phyloP scores from a whole-genome alignment of 768 basidiomycete species.

The Lentinula raphanica region DNA sequence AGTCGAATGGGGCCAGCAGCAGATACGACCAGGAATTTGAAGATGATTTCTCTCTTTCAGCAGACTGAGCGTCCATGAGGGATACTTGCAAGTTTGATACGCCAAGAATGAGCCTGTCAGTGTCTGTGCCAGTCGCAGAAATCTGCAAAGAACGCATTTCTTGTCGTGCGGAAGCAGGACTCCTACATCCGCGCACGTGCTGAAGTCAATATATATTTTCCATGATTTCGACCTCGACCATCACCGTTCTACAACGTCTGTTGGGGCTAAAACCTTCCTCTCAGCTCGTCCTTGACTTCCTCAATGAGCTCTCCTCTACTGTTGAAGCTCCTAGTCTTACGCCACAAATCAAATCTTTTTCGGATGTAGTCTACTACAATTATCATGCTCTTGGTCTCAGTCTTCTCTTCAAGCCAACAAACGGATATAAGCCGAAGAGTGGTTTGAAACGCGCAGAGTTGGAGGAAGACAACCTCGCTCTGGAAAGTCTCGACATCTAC shows the following conservation, averaged over 20 bases:
- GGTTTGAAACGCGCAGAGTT: conserved; percentile 43
- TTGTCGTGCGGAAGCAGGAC: too few relatives aligned
- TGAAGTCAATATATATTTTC: neutral
- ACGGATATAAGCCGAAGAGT: conserved; percentile 54
- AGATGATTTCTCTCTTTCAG: neutral
- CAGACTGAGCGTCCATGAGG: conserved; percentile 1
- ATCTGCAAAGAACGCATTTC: neutral
- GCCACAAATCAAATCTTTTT: conserved; percentile 75
- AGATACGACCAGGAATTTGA: neutral
- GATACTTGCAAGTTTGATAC: conserved; percentile 4
- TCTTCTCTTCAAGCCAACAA: conserved; percentile 64
- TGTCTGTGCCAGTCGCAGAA: neutral
- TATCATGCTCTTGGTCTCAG: conserved; percentile 78
- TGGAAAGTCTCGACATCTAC: conserved; percentile 82
- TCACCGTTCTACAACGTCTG: conserved; percentile 27
- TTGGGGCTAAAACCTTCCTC: conserved; percentile 52
- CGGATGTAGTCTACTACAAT: conserved; percentile 85
- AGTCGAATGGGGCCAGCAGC: conserved; percentile 7
- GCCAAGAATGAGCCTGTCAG: neutral
- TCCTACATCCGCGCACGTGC: too few relatives aligned
- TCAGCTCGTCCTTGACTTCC: conserved; percentile 33
- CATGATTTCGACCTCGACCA: neutral
- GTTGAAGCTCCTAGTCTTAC: conserved; percentile 17
- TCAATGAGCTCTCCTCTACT: conserved; percentile 30
- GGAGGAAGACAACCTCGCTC: conserved; percentile 41